These are phyloP conservation scores for Globisporangium echinulatum DNA, from an alignment of 352 stramenopile species.

Conservation along the genomic window DNA sequence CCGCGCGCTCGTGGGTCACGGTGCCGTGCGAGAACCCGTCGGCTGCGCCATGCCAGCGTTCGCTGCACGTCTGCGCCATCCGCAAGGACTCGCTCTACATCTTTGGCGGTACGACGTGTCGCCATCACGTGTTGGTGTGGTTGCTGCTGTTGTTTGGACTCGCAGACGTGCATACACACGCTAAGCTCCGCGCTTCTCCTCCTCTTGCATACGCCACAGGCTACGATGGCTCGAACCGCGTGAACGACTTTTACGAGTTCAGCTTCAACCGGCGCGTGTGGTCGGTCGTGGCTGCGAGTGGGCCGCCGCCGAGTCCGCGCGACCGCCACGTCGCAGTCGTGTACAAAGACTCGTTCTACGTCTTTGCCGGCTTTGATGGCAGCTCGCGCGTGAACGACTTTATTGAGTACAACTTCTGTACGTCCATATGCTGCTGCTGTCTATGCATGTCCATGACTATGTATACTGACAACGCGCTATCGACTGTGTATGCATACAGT, in stretches of 20 bases:
- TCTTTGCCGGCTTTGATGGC: conserved; percentile 94
- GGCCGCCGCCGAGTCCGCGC: conserved; percentile 77
- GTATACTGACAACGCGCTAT: background rate
- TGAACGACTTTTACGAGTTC: conserved; percentile 94
- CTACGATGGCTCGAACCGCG: conserved; percentile 89
- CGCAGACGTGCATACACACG: background rate
- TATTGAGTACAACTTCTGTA: conserved; percentile 93
- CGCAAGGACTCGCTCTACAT: conserved; percentile 92
- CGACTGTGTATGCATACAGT: conserved; percentile 21
- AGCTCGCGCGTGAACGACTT: conserved; percentile 93
- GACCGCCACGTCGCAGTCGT: conserved; percentile 93
- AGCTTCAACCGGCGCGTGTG: conserved; percentile 83
- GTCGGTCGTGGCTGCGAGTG: conserved; percentile 62
- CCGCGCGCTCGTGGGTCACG: conserved; percentile 57
- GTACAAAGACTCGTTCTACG: conserved; percentile 91
- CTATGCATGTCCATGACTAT: background rate
- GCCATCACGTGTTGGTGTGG: no score
- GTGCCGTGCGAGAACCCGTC: conserved; percentile 80
- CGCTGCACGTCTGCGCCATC: conserved; percentile 90
- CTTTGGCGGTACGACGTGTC: conserved; percentile 58
- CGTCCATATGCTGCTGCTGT: conserved; percentile 4
- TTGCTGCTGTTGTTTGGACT: background rate
- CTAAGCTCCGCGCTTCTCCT: background rate
- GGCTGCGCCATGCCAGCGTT: conserved; percentile 86
- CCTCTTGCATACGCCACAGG: conserved; percentile 23